Evolutionary conservation across 1,284 basidiomycete genomes (phyloP), one percentile per base, ranked within the genome.

Genomic region (Naganishia albida): DNA sequence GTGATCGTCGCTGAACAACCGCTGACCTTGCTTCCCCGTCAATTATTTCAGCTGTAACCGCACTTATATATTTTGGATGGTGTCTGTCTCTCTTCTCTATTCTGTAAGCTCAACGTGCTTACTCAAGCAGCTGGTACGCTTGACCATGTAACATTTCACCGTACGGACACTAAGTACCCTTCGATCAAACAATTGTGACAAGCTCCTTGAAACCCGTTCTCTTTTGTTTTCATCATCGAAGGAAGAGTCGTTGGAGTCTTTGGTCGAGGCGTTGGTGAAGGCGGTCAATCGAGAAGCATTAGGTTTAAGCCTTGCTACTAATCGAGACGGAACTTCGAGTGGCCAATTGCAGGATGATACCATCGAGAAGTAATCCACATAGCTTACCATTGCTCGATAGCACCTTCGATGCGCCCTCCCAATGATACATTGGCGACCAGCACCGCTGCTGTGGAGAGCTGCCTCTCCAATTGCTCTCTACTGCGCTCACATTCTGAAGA

Each of bases 271-370:
- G 34, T 53, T 40, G 28, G 54, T 70, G 66, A 62, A 62, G 60
- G 59, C 66, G 66, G 62, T 51, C 56, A 34, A 30, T 63, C 66
- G 62, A 69, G 69, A 67, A 68, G 66, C 30, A 46, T 56, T 66
- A 49, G 34, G 16, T 26, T 23, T 63, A 44, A 23, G 64, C 34
- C 34, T 66, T 42, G 43, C 52, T n/a, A 16, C 49, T 30, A 66
- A 43, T 57, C 63, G 51, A 39, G 66, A 40, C 63, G 69, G 40
- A 67, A 53, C 69, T 69, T 68, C 69, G 43, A 70, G 49, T 70
- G 69, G 64, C 67, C 69, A 59, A 67, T 54, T 68, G 38, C 66
- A 66, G 48, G 62, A 60, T 64, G 53, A 69, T 68, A 68, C 63
- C 66, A 70, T 49, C 57, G 49, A 53, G 65, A 64, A 70, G 53